Evolutionary conservation across 176 grass and related monocot genomes (phyloP).

Genomic region (Coix lacrymajobi): DNA sequence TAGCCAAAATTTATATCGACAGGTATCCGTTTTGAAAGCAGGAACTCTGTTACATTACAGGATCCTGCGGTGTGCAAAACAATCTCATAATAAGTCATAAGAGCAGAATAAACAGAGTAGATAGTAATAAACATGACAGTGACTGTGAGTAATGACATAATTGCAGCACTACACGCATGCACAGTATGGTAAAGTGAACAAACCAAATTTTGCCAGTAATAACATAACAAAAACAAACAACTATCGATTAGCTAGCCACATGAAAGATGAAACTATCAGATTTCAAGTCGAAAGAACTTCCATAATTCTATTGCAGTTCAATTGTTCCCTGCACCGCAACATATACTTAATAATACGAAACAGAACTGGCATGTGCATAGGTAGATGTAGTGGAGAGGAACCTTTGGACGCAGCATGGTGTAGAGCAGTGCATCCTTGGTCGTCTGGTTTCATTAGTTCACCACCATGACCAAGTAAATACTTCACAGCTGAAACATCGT

Average conservation of each 20-base stretch:
- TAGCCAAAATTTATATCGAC: conserved; percentile 19
- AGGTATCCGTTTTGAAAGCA: conserved; percentile 24
- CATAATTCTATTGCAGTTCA: neutral
- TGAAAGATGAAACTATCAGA: neutral
- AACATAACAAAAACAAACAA: neutral
- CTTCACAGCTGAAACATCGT: conserved; percentile 3
- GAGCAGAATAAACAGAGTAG: neutral
- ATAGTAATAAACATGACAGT: neutral
- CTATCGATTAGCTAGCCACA: neutral
- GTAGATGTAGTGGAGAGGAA: neutral
- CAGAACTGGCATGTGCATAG: neutral
- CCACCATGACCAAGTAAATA: conserved; percentile 22
- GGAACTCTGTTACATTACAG: conserved; percentile 25
- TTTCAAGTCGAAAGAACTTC: neutral
- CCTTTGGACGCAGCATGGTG: conserved; percentile 17
- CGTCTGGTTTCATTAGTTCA: conserved; percentile 22
- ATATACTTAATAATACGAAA: neutral
- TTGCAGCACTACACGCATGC: neutral
- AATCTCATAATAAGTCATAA: neutral
- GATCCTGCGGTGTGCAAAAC: neutral
- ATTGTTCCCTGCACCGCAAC: neutral
- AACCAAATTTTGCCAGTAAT: neutral
- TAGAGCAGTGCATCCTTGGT: neutral
- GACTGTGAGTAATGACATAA: too few relatives aligned
- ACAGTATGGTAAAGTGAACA: neutral